Evolutionary conservation across 345 rosid species (phyloP).

Genomic region (Capsella bursapastoris): DNA sequence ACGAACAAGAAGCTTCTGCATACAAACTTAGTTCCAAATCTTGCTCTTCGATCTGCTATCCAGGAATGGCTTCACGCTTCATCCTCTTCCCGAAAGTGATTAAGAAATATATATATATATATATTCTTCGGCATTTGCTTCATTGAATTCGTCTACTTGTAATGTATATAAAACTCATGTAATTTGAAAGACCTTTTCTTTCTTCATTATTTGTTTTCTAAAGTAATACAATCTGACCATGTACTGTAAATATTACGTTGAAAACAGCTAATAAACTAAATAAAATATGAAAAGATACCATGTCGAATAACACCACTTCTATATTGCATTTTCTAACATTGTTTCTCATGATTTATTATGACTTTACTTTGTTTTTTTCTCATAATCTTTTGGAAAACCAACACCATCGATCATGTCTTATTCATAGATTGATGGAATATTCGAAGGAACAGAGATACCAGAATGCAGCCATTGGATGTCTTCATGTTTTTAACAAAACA

Average conservation of each 20-base stretch:
- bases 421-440: constrained; percentile 36
- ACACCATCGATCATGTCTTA: constrained; percentile 21
- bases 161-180: not conserved
- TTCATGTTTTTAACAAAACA: constrained; percentile 24
- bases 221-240: not conserved
- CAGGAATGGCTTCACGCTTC: constrained; percentile 60
- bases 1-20: constrained; percentile 50
- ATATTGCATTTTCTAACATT: not conserved
- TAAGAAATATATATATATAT: too few species aligned
- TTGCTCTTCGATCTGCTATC: constrained; percentile 51
- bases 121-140: not conserved
- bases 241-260: not conserved
- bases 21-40: constrained; percentile 50
- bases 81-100: constrained; percentile 8
- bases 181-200: not conserved
- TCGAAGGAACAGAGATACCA: constrained; percentile 29
- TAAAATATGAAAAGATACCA: not conserved
- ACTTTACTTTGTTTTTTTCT: not conserved
- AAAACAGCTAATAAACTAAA: not conserved
- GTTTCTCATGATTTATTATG: not conserved
- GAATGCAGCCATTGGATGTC: constrained; percentile 27
- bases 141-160: not conserved
- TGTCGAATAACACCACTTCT: not conserved
- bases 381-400: not conserved
- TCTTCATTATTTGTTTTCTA: constrained; percentile 1